Evolutionary conservation across 1,284 basidiomycete species (phyloP).

Genomic region (Athelia psychrophila): DNA sequence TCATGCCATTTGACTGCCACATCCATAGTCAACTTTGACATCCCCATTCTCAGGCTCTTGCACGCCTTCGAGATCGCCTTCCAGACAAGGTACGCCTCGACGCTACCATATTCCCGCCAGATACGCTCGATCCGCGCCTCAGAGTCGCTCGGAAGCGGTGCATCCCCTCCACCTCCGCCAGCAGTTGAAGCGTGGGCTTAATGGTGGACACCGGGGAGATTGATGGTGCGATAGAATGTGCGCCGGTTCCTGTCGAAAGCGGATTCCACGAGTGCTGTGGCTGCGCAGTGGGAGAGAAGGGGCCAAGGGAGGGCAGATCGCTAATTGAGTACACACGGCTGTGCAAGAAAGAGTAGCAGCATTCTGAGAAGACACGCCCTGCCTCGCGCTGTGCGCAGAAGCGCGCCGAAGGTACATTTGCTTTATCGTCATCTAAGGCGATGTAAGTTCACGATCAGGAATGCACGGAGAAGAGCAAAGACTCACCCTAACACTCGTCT

Average conservation of each 20-base stretch:
- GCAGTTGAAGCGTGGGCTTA: constrained; percentile 21
- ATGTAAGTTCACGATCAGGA: no score
- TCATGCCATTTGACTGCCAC: constrained; percentile 48
- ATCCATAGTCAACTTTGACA: constrained; percentile 63
- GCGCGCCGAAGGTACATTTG: constrained; percentile 77
- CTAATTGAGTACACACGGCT: constrained; percentile 84
- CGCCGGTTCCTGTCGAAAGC: background rate
- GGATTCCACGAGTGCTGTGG: constrained; percentile 11
- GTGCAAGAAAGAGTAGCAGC: constrained; percentile 93
- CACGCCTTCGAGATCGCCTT: constrained; percentile 74
- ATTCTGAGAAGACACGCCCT: constrained; percentile 74
- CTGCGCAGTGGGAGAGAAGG: constrained; percentile 33
- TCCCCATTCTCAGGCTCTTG: constrained; percentile 82
- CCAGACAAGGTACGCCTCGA: constrained; percentile 68
- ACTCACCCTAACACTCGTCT: no score
- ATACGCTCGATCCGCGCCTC: constrained; percentile 76
- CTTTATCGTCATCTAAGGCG: no score
- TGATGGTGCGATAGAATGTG: background rate
- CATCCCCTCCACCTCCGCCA: constrained; percentile 19
- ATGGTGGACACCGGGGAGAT: constrained; percentile 4
- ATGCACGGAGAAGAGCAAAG: no score
- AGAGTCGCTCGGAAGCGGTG: constrained; percentile 67
- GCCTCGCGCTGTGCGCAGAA: constrained; percentile 80
- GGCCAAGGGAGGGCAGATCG: constrained; percentile 51
- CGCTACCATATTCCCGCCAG: constrained; percentile 79